Percentiles rank a stretch among this genome's conserved stretches.
phyloP scores from a whole-genome alignment of 371 early-diverging fungal species.

The Apophysomyces ossiformis region DNA sequence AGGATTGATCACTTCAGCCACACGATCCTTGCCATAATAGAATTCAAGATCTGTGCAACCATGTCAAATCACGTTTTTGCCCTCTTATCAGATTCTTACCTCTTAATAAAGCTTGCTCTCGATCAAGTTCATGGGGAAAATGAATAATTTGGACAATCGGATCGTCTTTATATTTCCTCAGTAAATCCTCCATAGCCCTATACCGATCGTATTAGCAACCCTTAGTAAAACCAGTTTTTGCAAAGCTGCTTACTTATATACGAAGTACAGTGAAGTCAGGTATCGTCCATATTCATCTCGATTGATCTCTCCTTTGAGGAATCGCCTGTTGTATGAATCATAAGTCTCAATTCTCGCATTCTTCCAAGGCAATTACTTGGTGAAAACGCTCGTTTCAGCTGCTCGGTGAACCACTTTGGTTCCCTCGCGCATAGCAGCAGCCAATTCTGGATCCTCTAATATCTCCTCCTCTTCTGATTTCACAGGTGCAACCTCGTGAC shows the following conservation, averaged over 20 bases:
- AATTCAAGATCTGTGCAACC: slow-evolving; percentile 46
- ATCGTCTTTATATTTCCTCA: slow-evolving; percentile 52
- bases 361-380: slow-evolving; percentile 31
- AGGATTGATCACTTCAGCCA: slow-evolving; percentile 31
- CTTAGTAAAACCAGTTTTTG: no score
- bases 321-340: slow-evolving; percentile 25
- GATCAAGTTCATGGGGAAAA: slow-evolving; percentile 53
- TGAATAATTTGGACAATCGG: slow-evolving; percentile 47
- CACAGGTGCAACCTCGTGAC: slow-evolving; percentile 7
- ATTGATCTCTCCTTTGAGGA: slow-evolving; percentile 41
- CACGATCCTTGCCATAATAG: slow-evolving; percentile 52
- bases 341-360: background rate
- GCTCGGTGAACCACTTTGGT: slow-evolving; percentile 58
- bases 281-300: slow-evolving; percentile 42
- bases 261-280: slow-evolving; percentile 39
- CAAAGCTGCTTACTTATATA: slow-evolving; percentile 33
- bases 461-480: slow-evolving; percentile 8
- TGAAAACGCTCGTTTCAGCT: slow-evolving; percentile 57
- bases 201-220: no score
- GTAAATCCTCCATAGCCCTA: slow-evolving; percentile 49
- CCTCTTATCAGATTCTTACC: slow-evolving; percentile 19
- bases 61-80: background rate
- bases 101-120: slow-evolving; percentile 37
- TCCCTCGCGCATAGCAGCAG: slow-evolving; percentile 52
- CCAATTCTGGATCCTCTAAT: slow-evolving; percentile 40